Percentiles rank a stretch among this genome's conserved stretches.
These are phyloP conservation scores for Wickerhamiella qilinensis DNA, from an alignment of 805 yeast genomes.

Conservation along the genomic window DNA sequence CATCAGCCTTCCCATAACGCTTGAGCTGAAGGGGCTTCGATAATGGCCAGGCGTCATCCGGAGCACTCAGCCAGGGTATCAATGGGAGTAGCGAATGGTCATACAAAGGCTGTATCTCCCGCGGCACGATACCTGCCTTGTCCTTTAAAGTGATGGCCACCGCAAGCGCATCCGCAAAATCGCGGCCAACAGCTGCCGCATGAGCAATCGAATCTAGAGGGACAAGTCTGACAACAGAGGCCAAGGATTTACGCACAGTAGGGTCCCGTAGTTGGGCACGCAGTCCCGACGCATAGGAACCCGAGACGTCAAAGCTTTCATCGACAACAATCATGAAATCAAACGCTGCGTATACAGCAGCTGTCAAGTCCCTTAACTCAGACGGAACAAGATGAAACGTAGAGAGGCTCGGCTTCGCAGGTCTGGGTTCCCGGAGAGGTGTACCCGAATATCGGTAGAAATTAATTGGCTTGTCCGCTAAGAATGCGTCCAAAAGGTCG, in stretches of 20 bases:
- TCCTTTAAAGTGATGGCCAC: slow-evolving; percentile 72
- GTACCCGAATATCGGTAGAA: slow-evolving; percentile 55
- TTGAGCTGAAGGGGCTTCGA: slow-evolving; percentile 57
- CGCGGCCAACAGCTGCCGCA: slow-evolving; percentile 31
- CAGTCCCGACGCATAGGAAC: slow-evolving; percentile 21
- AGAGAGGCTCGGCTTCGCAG: slow-evolving; percentile 8
- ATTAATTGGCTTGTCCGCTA: slow-evolving; percentile 53
- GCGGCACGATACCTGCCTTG: slow-evolving; percentile 66
- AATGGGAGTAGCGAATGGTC: slow-evolving; percentile 48
- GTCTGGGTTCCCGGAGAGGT: slow-evolving; percentile 11
- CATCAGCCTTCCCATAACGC: slow-evolving; percentile 51
- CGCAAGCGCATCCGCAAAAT: slow-evolving; percentile 53
- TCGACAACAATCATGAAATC: slow-evolving; percentile 54
- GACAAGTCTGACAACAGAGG: slow-evolving; percentile 52
- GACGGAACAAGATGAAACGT: slow-evolving; percentile 34
- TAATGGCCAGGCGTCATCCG: slow-evolving; percentile 48
- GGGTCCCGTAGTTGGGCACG: slow-evolving; percentile 19
- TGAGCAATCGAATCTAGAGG: slow-evolving; percentile 78
- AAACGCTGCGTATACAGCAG: slow-evolving; percentile 22
- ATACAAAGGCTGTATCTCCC: slow-evolving; percentile 62
- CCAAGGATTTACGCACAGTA: slow-evolving; percentile 14
- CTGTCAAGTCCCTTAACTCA: slow-evolving; percentile 17
- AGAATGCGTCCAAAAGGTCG: slow-evolving; percentile 63
- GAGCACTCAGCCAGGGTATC: slow-evolving; percentile 40
- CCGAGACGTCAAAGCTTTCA: slow-evolving; percentile 33